These are phyloP conservation scores for Rhododendron molle DNA, from an alignment of 148 eudicot genomes.

Conservation along the genomic window DNA sequence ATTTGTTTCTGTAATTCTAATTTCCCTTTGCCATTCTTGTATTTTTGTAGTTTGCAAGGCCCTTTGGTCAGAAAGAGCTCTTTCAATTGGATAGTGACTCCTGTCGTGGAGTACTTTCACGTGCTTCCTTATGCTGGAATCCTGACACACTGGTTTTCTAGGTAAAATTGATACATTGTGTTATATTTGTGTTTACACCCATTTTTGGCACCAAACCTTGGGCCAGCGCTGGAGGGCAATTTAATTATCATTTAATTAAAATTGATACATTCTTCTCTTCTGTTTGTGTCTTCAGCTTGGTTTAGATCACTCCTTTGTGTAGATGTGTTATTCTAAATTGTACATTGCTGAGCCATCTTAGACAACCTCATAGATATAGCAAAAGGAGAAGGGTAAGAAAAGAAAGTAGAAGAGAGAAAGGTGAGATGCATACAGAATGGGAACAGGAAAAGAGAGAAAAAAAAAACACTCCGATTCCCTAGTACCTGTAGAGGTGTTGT, in stretches of 20 bases:
- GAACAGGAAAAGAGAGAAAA: not conserved
- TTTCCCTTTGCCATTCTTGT: not conserved
- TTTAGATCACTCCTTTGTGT: not conserved
- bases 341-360: no score
- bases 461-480: not conserved
- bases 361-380: no score
- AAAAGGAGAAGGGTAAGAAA: not conserved
- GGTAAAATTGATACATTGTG: slow-evolving; percentile 32
- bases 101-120: slow-evolving; percentile 66
- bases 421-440: not conserved
- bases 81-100: slow-evolving; percentile 45
- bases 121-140: slow-evolving; percentile 71
- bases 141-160: slow-evolving; percentile 45
- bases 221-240: no score
- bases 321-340: not conserved
- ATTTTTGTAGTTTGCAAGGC: slow-evolving; percentile 60
- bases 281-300: not conserved
- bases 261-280: not conserved
- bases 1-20: not conserved
- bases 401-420: not conserved
- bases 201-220: no score
- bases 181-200: not conserved
- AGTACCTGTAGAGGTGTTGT: not conserved
- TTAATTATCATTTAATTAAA: slow-evolving; percentile 13
- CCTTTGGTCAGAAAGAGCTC: slow-evolving; percentile 51